Evolutionary conservation across 2,329 filamentous ascomycete species (phyloP), one percentile per base, ranked within the genome.

Genomic region (Aurifilum marmelostoma): DNA sequence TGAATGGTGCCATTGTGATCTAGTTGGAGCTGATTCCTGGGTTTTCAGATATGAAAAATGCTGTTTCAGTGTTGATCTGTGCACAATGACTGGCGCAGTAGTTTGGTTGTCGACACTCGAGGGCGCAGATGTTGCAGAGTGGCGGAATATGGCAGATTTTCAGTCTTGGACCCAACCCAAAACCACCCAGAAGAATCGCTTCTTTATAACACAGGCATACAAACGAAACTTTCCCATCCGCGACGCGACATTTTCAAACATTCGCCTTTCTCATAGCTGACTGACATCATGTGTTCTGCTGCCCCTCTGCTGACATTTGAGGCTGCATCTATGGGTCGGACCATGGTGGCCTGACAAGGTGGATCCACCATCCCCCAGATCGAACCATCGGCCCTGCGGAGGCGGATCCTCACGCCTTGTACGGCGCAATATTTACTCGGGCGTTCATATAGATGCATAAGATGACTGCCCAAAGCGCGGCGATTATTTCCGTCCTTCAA

Each of bases 301-400:
- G 8, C 37, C 43, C n/a, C 69, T 71, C 69, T 71, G 69, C 63
- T 71, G 69, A 71, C 69, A 69, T 56, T 71, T 43, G 59, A 71
- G 59, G 63, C 64, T 58, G 60, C 64, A 54, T 69, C 29, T 39
- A 66, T 65, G 69, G 63, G 65, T 71, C 63, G 67, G 66, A 62
- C 56, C 64, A 71, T 71, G 62, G 63, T 71, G 69, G 69, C 67
- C 60, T 71, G 69, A 71, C 52, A 16, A 59, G 65, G 69, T 71
- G 69, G 69, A 65, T 58, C 69, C 64, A 59, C 64, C 58, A 8
- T 60, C 12, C 37, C 47, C 63, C 63, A 54, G 37, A 59, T 70
- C 69, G 69, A 63, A 70, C 69, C 69, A 70, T 43, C 32, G 21
- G 24, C 16, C 47, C 29, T 62, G 65, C 47, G 69, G 62, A 65